A percentile compares a stretch with the other conserved stretches of the same genome.
These are phyloP conservation scores for Geotrichum phurueaensis DNA, from an alignment of 1,139 yeast genomes.

Conservation along the genomic window DNA sequence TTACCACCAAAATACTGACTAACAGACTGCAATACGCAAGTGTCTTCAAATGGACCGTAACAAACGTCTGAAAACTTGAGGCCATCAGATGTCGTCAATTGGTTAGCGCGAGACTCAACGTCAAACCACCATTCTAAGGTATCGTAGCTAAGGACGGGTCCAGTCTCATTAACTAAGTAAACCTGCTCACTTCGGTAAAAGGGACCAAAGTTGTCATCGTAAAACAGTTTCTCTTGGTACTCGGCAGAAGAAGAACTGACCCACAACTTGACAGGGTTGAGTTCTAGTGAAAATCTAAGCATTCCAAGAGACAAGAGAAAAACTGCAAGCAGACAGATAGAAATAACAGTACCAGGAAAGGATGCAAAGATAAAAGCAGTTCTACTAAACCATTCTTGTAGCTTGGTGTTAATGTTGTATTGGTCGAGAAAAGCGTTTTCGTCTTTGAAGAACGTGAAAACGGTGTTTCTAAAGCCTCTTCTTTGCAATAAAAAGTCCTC, in stretches of 20 bases:
- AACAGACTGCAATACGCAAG: conserved; percentile 84
- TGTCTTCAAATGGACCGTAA: conserved; percentile 65
- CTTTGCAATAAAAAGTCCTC: conserved; percentile 5
- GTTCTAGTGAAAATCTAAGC: conserved; percentile 54
- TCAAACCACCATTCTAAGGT: conserved; percentile 83
- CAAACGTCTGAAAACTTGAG: conserved; percentile 61
- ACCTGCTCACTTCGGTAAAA: conserved; percentile 86
- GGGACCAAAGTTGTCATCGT: conserved; percentile 81
- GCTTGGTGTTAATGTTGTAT: conserved; percentile 41
- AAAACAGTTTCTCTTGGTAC: conserved; percentile 58
- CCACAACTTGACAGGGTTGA: conserved; percentile 80
- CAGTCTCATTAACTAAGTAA: conserved; percentile 64
- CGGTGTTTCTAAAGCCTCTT: conserved; percentile 6
- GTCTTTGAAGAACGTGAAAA: conserved; percentile 15
- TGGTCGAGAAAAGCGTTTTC: conserved; percentile 28
- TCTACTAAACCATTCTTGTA: conserved; percentile 44
- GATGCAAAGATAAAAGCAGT: conserved; percentile 42
- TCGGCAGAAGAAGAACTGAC: conserved; percentile 78
- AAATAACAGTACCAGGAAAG: conserved; percentile 53
- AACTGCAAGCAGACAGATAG: conserved; percentile 42
- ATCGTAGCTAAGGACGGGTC: conserved; percentile 58
- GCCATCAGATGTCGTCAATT: conserved; percentile 25
- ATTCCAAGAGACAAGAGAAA: conserved; percentile 51
- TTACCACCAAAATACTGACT: conserved; percentile 82
- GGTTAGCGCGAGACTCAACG: conserved; percentile 53